A percentile compares a stretch with the other conserved stretches of the same genome.
Evolutionary conservation across 352 stramenopile species (phyloP).

Genomic region (Globisporangium polare): DNA sequence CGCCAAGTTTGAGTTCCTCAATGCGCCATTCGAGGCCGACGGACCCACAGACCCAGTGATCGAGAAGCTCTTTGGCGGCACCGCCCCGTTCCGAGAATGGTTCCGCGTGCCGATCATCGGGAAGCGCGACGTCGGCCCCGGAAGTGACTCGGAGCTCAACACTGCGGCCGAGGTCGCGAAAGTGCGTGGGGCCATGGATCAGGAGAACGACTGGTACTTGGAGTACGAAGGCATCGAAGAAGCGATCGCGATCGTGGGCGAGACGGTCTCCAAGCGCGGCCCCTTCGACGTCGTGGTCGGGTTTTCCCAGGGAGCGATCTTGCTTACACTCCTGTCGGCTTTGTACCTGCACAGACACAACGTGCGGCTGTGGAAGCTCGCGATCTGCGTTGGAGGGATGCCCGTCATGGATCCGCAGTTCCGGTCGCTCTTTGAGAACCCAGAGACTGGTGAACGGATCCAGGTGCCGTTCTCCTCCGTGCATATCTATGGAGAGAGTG

Average conservation of each 20-base stretch:
- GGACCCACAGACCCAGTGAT: slow-evolving; percentile 55
- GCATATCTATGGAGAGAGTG: slow-evolving; percentile 48
- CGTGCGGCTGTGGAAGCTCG: slow-evolving; percentile 30
- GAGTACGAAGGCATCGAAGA: slow-evolving; percentile 25
- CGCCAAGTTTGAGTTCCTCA: slow-evolving; percentile 70
- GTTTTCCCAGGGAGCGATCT: slow-evolving; percentile 51
- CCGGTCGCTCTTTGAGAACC: slow-evolving; percentile 28
- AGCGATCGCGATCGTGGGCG: slow-evolving; percentile 33
- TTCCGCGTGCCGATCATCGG: slow-evolving; percentile 17
- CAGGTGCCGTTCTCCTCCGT: slow-evolving; percentile 34
- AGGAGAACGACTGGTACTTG: slow-evolving; percentile 12
- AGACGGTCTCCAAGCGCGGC: slow-evolving; percentile 26
- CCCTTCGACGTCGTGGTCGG: slow-evolving; percentile 48
- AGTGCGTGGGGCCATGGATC: background rate
- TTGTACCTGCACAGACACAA: slow-evolving; percentile 27
- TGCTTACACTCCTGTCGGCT: slow-evolving; percentile 37
- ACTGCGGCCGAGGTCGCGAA: slow-evolving; percentile 18
- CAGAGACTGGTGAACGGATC: slow-evolving; percentile 8
- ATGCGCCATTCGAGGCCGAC: slow-evolving; percentile 46
- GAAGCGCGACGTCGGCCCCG: background rate
- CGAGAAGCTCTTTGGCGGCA: slow-evolving; percentile 42
- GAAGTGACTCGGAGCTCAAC: slow-evolving; percentile 1
- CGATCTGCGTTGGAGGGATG: slow-evolving; percentile 38
- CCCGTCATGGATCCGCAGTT: slow-evolving; percentile 22
- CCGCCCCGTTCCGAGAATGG: slow-evolving; percentile 75